Conservation (phyloP, 2,329 filamentous ascomycete genomes). For the Pestalotiopsis sp. region DNA sequence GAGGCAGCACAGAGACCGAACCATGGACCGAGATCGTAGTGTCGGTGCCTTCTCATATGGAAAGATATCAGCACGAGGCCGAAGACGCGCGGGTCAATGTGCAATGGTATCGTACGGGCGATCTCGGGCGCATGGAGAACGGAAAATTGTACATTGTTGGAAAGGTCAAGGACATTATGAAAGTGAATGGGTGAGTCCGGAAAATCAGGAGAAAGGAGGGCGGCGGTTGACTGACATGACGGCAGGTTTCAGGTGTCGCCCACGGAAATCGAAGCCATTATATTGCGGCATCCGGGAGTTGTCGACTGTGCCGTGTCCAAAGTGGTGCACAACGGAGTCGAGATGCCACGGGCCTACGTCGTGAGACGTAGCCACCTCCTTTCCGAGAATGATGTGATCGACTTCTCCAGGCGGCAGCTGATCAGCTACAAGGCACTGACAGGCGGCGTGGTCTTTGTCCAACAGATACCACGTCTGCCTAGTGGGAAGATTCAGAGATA, state of each 20-base stretch:
- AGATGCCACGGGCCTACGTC: conserved; percentile 46
- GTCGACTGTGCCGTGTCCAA: conserved; percentile 46
- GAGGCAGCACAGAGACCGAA: neutral
- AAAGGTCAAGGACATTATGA: conserved; percentile 44
- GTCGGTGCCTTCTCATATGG: neutral
- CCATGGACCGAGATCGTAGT: conserved; percentile 1
- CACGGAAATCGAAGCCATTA: conserved; percentile 44
- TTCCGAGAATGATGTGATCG: conserved; percentile 41
- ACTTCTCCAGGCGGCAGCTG: conserved; percentile 37
- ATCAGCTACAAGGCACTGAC: conserved; percentile 48
- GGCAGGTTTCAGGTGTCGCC: conserved; percentile 46
- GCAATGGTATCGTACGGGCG: conserved; percentile 44
- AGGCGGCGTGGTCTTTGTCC: conserved; percentile 46
- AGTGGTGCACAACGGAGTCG: conserved; percentile 35
- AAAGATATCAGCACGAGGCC: conserved; percentile 23
- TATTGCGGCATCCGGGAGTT: conserved; percentile 43
- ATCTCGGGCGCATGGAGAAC: conserved; percentile 35
- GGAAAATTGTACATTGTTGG: conserved; percentile 39
- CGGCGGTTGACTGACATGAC: neutral
- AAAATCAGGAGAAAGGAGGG: neutral
- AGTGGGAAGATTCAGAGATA: conserved; percentile 50
- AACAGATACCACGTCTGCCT: conserved; percentile 46
- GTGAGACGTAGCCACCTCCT: conserved; percentile 31
- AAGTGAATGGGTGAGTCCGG: conserved; percentile 40
- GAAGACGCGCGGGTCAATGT: neutral